Percentiles rank a stretch among this genome's conserved stretches.
These are phyloP conservation scores for Massariosphaeria phaeospora DNA, from an alignment of 495 filamentous ascomycete species.

Conservation along the genomic window DNA sequence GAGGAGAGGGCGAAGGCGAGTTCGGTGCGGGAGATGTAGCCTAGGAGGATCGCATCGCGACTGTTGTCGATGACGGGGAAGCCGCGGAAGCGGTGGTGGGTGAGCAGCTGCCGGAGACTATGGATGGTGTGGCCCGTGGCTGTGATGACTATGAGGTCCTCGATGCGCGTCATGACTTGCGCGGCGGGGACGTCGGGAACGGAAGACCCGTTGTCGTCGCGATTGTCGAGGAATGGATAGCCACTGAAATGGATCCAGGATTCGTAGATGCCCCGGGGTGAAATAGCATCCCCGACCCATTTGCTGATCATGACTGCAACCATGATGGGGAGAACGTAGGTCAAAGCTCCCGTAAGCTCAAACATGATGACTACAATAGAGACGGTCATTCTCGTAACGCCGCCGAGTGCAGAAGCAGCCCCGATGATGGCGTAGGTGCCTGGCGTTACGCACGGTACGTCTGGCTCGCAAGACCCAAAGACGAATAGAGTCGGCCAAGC, in stretches of 20 bases:
- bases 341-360: constrained; percentile 90
- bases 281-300: constrained; percentile 97
- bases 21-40: constrained; percentile 92
- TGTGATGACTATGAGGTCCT: constrained; percentile 83
- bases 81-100: constrained; percentile 73
- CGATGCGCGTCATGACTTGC: constrained; percentile 85
- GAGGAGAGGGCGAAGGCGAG: constrained; percentile 71
- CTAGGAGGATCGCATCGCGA: constrained; percentile 68
- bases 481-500: constrained; percentile 68
- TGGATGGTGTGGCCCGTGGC: constrained; percentile 83
- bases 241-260: constrained; percentile 95
- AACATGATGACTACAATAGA: constrained; percentile 99
- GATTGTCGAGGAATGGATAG: constrained; percentile 93
- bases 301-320: constrained; percentile 98
- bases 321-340: constrained; percentile 98
- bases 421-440: constrained; percentile 96
- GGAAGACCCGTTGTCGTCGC: constrained; percentile 62
- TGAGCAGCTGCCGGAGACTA: constrained; percentile 62
- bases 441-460: constrained; percentile 85
- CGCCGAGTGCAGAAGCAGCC: constrained; percentile 90
- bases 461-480: constrained; percentile 78
- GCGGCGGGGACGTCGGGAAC: constrained; percentile 77
- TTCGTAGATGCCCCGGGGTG: constrained; percentile 92
- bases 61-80: constrained; percentile 85
- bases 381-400: constrained; percentile 93